Base-by-base conservation (phyloP, 148 eudicot species). In the Chenopodium quinoa region DNA sequence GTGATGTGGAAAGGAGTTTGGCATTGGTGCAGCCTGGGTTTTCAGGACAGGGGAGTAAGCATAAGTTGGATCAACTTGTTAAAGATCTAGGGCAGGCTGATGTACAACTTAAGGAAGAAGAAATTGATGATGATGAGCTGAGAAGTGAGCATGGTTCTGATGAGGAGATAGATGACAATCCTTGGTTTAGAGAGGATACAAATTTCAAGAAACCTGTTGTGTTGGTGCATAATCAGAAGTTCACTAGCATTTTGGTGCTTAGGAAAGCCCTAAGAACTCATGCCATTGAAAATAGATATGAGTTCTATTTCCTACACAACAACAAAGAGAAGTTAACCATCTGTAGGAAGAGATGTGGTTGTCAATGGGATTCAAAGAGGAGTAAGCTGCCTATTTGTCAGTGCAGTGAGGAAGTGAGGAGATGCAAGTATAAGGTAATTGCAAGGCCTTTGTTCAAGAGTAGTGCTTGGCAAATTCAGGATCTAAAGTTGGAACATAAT, bases 321-420 rank as follows among this genome's bases (percentile, higher is more conserved):
- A 16, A 10, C 7, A 12, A 12, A 0, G 37, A 10, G 2, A 66
- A 34, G 9, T 0, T 66, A 1, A 66, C 7, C 13, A 4, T 25
- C 10, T 66, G 6, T 10, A 66, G 16, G 29, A 8, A 2, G 0
- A 66, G 34, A 37, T 66, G 71, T 68, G 71, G 31, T 0, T 68
- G 44, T 31, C 1, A 11, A 13, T 68, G 71, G 44, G 40, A 68
- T 68, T 0, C 22, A 12, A 68, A 68, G 20, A 68, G 3, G 22
- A 9, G 7, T 12, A 68, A 14, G 20, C 0, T 2, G 0, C 3
- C 27, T 10, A 0, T 2, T 0, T 68, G 71, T 31, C 0, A 1
- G 1, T 68, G 40, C 1, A 66, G 29, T 9, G 37, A 65, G 23
- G 32, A 13, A 1, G 23, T 9, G 0, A 2, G 10, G 32, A 27